Percentiles rank a stretch among this genome's conserved stretches.
Evolutionary conservation across 768 basidiomycete species (phyloP).

Genomic region (Boletus speciosus): DNA sequence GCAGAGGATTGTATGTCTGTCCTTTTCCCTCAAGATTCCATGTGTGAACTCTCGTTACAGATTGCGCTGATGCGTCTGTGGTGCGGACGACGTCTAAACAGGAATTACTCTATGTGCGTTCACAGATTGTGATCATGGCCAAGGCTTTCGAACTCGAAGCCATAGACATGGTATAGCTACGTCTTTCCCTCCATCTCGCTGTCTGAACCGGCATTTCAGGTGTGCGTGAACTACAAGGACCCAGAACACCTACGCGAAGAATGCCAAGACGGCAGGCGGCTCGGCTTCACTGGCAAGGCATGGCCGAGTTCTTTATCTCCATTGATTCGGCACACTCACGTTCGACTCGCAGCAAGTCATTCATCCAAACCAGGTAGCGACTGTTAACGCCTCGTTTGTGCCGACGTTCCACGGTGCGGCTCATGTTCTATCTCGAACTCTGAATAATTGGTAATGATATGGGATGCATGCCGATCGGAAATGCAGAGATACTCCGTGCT

Average conservation of each 20-base stretch:
- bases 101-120: slow-evolving; percentile 82
- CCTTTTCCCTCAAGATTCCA: neutral
- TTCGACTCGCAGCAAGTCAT: slow-evolving; percentile 75
- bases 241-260: slow-evolving; percentile 63
- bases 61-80: slow-evolving; percentile 86
- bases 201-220: slow-evolving; percentile 39
- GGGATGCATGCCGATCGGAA: neutral
- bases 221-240: slow-evolving; percentile 87
- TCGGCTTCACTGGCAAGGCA: slow-evolving; percentile 94
- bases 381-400: slow-evolving; percentile 75
- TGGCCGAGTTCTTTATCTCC: neutral
- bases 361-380: slow-evolving; percentile 79
- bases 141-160: slow-evolving; percentile 81
- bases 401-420: slow-evolving; percentile 63
- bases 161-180: slow-evolving; percentile 75
- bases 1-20: slow-evolving; percentile 80
- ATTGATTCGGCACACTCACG: slow-evolving; percentile 1
- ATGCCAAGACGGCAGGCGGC: slow-evolving; percentile 68
- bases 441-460: neutral
- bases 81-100: slow-evolving; percentile 68
- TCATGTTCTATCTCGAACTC: neutral
- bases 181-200: neutral
- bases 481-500: slow-evolving; percentile 71
- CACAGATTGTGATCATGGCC: slow-evolving; percentile 75
- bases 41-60: slow-evolving; percentile 37